Conservation (phyloP, 495 filamentous ascomycete genomes). For the Aspergillus bertholletiae region DNA sequence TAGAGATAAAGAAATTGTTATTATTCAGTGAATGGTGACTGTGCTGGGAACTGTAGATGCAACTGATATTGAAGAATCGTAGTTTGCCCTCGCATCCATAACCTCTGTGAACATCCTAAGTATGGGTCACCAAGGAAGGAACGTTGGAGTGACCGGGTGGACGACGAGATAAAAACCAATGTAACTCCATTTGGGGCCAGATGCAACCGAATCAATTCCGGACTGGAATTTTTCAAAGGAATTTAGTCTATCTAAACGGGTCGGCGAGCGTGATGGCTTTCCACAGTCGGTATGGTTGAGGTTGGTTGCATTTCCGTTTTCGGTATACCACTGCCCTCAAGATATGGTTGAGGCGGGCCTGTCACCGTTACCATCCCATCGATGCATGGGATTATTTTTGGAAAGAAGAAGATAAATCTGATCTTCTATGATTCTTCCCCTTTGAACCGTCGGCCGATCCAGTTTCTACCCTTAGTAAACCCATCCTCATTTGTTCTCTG, state of each 20-base stretch:
- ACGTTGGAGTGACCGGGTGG: not conserved
- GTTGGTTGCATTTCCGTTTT: slow-evolving; percentile 16
- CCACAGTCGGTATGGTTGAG: slow-evolving; percentile 5
- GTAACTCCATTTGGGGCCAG: not conserved
- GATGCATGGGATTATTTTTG: not conserved
- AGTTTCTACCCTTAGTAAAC: too few species aligned
- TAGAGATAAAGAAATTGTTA: slow-evolving; percentile 11
- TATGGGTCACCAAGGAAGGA: slow-evolving; percentile 9
- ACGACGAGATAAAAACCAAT: not conserved
- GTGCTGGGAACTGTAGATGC: not conserved
- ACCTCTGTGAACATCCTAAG: not conserved
- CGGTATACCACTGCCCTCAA: slow-evolving; percentile 11
- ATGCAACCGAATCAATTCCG: slow-evolving; percentile 9
- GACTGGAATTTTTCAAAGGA: not conserved
- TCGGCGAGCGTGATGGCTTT: not conserved
- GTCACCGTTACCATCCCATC: slow-evolving; percentile 6
- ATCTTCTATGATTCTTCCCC: not conserved
- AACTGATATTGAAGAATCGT: not conserved
- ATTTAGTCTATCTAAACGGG: not conserved
- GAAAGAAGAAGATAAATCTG: not conserved
- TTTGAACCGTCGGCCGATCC: too few species aligned
- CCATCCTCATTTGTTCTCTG: not conserved
- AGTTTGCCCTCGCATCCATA: too few species aligned
- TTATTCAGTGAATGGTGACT: not conserved
- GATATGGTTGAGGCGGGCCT: slow-evolving; percentile 7